Evolutionary conservation across 129 eudicot genomes (phyloP).

Genomic region (Saussurea involucrata): DNA sequence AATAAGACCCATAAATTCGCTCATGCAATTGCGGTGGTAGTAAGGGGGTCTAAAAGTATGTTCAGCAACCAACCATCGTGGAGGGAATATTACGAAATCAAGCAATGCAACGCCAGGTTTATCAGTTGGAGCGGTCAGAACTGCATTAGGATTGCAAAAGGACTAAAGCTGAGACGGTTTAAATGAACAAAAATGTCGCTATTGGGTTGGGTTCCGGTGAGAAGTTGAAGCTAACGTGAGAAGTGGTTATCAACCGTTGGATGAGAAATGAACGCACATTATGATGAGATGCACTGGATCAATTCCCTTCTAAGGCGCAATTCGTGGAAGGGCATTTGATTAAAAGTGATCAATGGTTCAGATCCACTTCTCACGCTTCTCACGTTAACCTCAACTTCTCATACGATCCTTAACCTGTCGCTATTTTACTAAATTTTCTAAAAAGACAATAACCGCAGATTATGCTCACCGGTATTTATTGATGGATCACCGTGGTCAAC

Average conservation of each 20-base stretch:
- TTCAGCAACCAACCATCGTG: conserved; percentile 98
- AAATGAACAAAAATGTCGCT: neutral
- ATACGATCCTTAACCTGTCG: too few species aligned
- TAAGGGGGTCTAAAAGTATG: conserved; percentile 98
- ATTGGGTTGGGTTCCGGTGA: too few species aligned
- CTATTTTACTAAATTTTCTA: neutral
- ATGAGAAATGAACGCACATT: too few species aligned
- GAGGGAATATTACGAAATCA: conserved; percentile 98
- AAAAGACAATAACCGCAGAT: neutral
- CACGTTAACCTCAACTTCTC: too few species aligned
- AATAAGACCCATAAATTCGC: conserved; percentile 98
- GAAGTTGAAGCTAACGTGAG: too few species aligned
- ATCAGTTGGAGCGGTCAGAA: conserved; percentile 91
- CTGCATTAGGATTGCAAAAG: conserved; percentile 44
- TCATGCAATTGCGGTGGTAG: conserved; percentile 98
- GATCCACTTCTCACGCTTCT: too few species aligned
- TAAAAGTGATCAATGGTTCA: too few species aligned
- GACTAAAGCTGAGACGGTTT: neutral
- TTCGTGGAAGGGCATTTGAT: too few species aligned
- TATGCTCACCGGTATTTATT: conserved; percentile 72
- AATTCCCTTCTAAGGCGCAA: too few species aligned
- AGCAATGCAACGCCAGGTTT: conserved; percentile 98
- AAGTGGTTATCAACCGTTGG: too few species aligned
- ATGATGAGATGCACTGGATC: too few species aligned
- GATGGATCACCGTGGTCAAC: conserved; percentile 98